Conservation (phyloP, 768 basidiomycete genomes). For the Hysterangium stoloniferum region DNA sequence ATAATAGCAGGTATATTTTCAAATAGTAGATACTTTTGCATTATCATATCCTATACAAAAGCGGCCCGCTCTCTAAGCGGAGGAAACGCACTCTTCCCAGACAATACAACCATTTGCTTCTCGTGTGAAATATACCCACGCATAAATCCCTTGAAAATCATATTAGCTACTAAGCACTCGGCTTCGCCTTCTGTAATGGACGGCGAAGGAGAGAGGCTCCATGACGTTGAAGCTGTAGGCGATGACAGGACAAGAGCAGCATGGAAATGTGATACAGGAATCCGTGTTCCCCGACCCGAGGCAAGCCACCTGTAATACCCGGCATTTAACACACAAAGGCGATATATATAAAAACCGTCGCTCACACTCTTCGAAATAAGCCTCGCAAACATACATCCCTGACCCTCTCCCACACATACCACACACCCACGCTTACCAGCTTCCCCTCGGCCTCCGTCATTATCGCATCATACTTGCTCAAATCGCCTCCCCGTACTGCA, state of each 20-base stretch:
- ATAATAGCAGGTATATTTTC: no score
- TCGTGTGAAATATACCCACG: constrained; percentile 96
- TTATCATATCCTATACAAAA: constrained; percentile 23
- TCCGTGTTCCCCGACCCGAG: constrained; percentile 61
- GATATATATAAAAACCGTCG: constrained; percentile 23
- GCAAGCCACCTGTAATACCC: constrained; percentile 63
- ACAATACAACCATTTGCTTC: constrained; percentile 88
- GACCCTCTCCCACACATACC: constrained; percentile 80
- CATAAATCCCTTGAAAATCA: constrained; percentile 91
- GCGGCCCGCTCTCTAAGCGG: constrained; percentile 55
- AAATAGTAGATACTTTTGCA: no score
- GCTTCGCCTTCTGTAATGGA: constrained; percentile 76
- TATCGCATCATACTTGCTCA: constrained; percentile 72
- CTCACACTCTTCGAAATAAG: constrained; percentile 73
- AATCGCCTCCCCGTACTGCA: constrained; percentile 72
- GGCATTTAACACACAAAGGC: not conserved
- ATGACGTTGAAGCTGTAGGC: not conserved
- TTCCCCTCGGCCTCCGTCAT: constrained; percentile 55
- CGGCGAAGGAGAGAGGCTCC: constrained; percentile 33
- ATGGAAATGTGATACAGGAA: constrained; percentile 78
- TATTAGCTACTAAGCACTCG: constrained; percentile 89
- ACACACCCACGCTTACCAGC: constrained; percentile 81
- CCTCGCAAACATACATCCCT: constrained; percentile 81
- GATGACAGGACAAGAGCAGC: constrained; percentile 66
- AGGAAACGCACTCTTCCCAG: constrained; percentile 75